A percentile compares a stretch with the other conserved stretches of the same genome.
These are phyloP conservation scores for Boletellus emodensis DNA, from an alignment of 768 basidiomycete species.

Conservation along the genomic window DNA sequence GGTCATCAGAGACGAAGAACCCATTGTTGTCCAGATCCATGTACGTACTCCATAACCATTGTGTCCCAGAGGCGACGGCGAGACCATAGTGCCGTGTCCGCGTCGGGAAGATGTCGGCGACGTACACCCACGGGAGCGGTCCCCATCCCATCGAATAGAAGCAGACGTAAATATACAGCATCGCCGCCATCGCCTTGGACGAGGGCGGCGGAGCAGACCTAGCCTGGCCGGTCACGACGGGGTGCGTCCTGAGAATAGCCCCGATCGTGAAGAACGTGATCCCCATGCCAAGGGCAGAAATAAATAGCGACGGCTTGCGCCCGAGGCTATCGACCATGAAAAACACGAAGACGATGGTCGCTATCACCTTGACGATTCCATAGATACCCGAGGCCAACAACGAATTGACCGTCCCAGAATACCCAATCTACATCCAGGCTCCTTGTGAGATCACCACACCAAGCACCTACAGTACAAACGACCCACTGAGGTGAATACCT, in stretches of 20 bases:
- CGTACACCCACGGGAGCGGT: constrained; percentile 63
- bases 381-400: constrained; percentile 74
- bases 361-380: constrained; percentile 61
- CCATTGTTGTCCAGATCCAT: neutral
- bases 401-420: constrained; percentile 51
- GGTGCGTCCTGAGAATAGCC: constrained; percentile 76
- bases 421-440: constrained; percentile 52
- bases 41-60: constrained; percentile 75
- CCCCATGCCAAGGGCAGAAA: constrained; percentile 78
- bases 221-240: constrained; percentile 40
- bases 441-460: neutral
- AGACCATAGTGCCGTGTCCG: constrained; percentile 80
- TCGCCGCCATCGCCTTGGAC: constrained; percentile 76
- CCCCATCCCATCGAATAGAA: constrained; percentile 91
- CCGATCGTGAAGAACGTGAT: constrained; percentile 79
- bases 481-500: constrained; percentile 62
- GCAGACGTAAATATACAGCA: constrained; percentile 83
- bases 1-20: neutral
- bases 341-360: constrained; percentile 63
- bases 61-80: constrained; percentile 67
- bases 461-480: too few relatives aligned
- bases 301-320: constrained; percentile 65
- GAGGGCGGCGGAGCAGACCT: constrained; percentile 46
- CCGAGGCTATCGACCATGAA: constrained; percentile 66
- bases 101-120: constrained; percentile 84